A percentile compares a stretch with the other conserved stretches of the same genome.
Evolutionary conservation across 2,329 filamentous ascomycete species (phyloP).

Genomic region (Trichoderma gracile): DNA sequence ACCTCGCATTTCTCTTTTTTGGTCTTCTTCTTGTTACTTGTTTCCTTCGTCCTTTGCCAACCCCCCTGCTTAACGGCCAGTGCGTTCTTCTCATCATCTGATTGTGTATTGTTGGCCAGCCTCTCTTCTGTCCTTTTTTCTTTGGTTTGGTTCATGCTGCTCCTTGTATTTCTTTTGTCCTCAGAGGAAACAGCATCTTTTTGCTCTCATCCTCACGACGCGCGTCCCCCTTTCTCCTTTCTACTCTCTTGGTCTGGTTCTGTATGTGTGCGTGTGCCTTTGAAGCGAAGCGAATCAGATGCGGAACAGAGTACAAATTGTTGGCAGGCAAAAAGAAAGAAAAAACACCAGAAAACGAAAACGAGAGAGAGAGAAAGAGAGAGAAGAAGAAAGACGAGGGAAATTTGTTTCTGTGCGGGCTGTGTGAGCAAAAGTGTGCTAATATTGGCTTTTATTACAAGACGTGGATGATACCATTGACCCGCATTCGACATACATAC

Average conservation of each 20-base stretch:
- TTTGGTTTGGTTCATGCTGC: constrained; percentile 19
- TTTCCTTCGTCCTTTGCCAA: background rate
- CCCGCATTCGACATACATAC: constrained; percentile 36
- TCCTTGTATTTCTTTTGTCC: constrained; percentile 29
- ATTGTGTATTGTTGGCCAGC: constrained; percentile 8
- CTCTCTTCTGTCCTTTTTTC: constrained; percentile 14
- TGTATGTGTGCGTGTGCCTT: constrained; percentile 4
- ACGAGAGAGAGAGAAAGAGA: background rate
- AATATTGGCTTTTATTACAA: constrained; percentile 35
- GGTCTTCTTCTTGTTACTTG: background rate
- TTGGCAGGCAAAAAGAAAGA: constrained; percentile 8
- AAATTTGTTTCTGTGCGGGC: constrained; percentile 2
- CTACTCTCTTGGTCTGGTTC: constrained; percentile 26
- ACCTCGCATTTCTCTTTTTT: constrained; percentile 15
- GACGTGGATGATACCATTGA: constrained; percentile 48
- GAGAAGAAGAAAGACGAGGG: constrained; percentile 18
- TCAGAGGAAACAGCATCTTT: constrained; percentile 17
- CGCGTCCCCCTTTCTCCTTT: background rate
- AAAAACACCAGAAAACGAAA: background rate
- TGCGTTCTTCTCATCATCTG: background rate
- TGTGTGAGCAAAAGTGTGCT: constrained; percentile 29
- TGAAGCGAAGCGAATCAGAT: constrained; percentile 23
- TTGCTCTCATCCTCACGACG: background rate
- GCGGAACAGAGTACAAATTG: constrained; percentile 7
- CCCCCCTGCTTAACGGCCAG: background rate